Base-by-base conservation (phyloP, 169 alveolate species). In the Miamiensis avidus region DNA sequence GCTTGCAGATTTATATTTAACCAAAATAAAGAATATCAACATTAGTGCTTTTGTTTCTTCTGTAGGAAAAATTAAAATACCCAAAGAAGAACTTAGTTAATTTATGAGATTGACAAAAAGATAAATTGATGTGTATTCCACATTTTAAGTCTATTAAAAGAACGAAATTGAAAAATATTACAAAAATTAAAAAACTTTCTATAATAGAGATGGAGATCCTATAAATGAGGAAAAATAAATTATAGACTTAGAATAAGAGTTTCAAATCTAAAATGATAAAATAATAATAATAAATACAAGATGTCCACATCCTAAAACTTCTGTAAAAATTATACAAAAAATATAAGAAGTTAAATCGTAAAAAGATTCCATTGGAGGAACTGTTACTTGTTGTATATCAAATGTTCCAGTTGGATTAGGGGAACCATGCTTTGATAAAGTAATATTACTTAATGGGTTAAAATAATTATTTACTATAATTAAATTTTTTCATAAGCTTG, bases 371-470 rank as follows among this genome's bases (percentile, higher is more conserved):
- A 85, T 92, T 1, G 95, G 95, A 34, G 97, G 97, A 65, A 83
- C 85, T 34, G 90, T 89, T 1, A 75, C 91, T n/a, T 87, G 95
- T 31, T 87, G 81, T 25, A 83, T 94, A 73, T 69, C 34, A 29
- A 75, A 85, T 30, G 75, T 88, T 30, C 96, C 96, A 4, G 31
- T 83, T 0, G 97, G 97, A 28, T 81, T 95, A 27, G 98, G 98
- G 65, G 95, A 91, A 82, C 95, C 95, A 20, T 89, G 95, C 26
- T 92, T 92, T 89, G 95, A 92, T 75, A 85, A 85, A 78, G 75
- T 79, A 31, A 77, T 77, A 49, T 20, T 11, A 49, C 20, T 49
- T 49, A 11, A 49, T 11, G 4, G 69, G 20, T 11, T 11, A 49
- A 49, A 11, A 11, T 49, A 49, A 49, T 49, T 49, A 11, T 49